A percentile compares a stretch with the other conserved stretches of the same genome.
phyloP scores from a whole-genome alignment of 2,329 filamentous ascomycete species.

The Colletotrichum lupini region DNA sequence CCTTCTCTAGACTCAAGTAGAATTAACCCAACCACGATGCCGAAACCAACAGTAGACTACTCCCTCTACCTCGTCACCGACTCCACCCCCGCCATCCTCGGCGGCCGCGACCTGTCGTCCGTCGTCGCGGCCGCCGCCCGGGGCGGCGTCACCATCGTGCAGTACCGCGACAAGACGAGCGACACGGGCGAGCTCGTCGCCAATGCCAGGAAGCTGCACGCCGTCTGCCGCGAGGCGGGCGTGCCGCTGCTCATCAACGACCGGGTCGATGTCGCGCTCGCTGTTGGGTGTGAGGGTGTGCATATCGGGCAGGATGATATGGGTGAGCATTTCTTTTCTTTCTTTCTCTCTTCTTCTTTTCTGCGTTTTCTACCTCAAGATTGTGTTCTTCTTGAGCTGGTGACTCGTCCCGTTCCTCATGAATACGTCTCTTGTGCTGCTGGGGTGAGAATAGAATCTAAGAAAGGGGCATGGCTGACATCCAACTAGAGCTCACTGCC shows the following conservation, averaged over 20 bases:
- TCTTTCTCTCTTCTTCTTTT: background rate
- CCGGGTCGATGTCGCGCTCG: slow-evolving; percentile 87
- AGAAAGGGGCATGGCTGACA: background rate
- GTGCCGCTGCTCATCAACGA: slow-evolving; percentile 95
- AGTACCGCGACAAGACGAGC: slow-evolving; percentile 89
- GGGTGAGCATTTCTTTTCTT: slow-evolving; percentile 57
- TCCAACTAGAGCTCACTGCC: slow-evolving; percentile 61
- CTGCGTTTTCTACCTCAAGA: too few species aligned
- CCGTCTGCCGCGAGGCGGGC: slow-evolving; percentile 71
- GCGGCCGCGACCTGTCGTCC: slow-evolving; percentile 72
- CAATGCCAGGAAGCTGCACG: slow-evolving; percentile 78
- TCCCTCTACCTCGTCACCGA: slow-evolving; percentile 93
- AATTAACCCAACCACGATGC: background rate
- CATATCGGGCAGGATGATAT: slow-evolving; percentile 97
- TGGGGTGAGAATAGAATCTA: background rate
- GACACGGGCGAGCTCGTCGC: slow-evolving; percentile 78
- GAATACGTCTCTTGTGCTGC: too few species aligned
- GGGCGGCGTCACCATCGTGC: slow-evolving; percentile 87
- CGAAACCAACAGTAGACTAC: slow-evolving; percentile 69
- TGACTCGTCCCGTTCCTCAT: background rate
- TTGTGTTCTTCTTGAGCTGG: too few species aligned
- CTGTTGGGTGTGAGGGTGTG: slow-evolving; percentile 88
- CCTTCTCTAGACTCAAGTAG: background rate
- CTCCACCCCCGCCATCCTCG: slow-evolving; percentile 87
- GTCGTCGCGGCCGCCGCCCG: slow-evolving; percentile 81